phyloP scores from a whole-genome alignment of 2,329 filamentous ascomycete genomes.

The Penicillium griseofulvum region DNA sequence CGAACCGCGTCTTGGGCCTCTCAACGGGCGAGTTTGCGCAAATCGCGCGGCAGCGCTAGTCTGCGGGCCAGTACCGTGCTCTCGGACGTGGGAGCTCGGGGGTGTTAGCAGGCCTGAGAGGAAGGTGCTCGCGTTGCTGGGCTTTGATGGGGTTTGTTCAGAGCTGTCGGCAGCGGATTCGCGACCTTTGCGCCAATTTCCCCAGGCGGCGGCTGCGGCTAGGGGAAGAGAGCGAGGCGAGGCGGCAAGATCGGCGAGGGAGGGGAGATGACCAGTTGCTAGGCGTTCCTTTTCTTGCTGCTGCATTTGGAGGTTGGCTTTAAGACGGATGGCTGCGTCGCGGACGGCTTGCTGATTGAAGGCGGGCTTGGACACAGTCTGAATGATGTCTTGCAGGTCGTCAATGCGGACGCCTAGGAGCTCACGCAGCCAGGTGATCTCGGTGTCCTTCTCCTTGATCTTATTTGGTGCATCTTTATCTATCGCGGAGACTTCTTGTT shows the following conservation, averaged over 20 bases:
- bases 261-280: constrained; percentile 69
- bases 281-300: constrained; percentile 90
- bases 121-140: constrained; percentile 58
- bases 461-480: constrained; percentile 78
- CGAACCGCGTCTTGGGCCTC: constrained; percentile 31
- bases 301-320: constrained; percentile 96
- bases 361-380: constrained; percentile 67
- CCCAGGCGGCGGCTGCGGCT: constrained; percentile 93
- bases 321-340: constrained; percentile 87
- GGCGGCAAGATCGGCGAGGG: constrained; percentile 70
- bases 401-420: constrained; percentile 85
- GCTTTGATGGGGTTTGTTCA: constrained; percentile 61
- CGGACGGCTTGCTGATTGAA: constrained; percentile 78
- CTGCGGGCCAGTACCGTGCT: constrained; percentile 50
- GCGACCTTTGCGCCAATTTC: constrained; percentile 79
- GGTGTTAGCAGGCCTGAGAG: constrained; percentile 83
- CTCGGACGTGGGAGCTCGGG: constrained; percentile 71
- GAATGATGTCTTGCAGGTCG: constrained; percentile 89
- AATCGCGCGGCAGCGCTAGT: constrained; percentile 33
- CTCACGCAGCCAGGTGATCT: constrained; percentile 93
- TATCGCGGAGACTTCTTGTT: constrained; percentile 64
- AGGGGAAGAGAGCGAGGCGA: constrained; percentile 77
- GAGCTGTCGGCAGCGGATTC: constrained; percentile 47
- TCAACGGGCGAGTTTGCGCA: constrained; percentile 37
- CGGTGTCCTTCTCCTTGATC: constrained; percentile 86